Evolutionary conservation across 345 rosid species (phyloP).

Genomic region (Physaria fendleri): DNA sequence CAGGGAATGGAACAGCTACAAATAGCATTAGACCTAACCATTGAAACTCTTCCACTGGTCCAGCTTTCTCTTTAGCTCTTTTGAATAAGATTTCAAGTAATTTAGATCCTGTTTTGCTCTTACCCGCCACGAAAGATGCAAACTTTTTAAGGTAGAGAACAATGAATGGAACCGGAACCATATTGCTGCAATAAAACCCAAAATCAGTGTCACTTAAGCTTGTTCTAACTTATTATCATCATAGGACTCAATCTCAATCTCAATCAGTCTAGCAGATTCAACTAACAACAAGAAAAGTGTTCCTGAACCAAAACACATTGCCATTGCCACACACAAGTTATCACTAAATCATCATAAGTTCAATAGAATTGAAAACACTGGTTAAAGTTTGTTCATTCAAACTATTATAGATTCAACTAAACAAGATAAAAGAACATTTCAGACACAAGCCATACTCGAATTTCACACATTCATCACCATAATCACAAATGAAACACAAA

Average conservation of each 20-base stretch:
- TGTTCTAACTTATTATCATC: constrained; percentile 3
- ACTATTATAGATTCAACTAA: not conserved
- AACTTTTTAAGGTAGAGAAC: constrained; percentile 65
- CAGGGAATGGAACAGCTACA: constrained; percentile 94
- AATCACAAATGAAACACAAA: not conserved
- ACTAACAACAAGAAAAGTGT: not conserved
- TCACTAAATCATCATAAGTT: not conserved
- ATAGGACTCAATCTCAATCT: not conserved
- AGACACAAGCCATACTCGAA: not conserved
- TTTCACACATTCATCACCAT: not conserved
- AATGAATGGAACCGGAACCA: constrained; percentile 94
- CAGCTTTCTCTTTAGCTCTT: constrained; percentile 73
- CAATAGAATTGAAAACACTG: not conserved
- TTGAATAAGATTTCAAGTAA: constrained; percentile 56
- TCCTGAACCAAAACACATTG: not conserved
- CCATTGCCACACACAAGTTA: not conserved
- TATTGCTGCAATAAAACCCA: constrained; percentile 50
- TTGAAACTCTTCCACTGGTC: constrained; percentile 85
- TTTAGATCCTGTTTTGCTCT: constrained; percentile 49
- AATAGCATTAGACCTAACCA: constrained; percentile 96
- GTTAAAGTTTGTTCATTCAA: not conserved
- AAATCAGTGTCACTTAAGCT: not conserved
- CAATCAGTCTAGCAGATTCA: not conserved
- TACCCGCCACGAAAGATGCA: constrained; percentile 59
- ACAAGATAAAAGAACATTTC: not conserved